phyloP scores from a whole-genome alignment of 1,284 basidiomycete species.

The Ceratobasidium sp. region DNA sequence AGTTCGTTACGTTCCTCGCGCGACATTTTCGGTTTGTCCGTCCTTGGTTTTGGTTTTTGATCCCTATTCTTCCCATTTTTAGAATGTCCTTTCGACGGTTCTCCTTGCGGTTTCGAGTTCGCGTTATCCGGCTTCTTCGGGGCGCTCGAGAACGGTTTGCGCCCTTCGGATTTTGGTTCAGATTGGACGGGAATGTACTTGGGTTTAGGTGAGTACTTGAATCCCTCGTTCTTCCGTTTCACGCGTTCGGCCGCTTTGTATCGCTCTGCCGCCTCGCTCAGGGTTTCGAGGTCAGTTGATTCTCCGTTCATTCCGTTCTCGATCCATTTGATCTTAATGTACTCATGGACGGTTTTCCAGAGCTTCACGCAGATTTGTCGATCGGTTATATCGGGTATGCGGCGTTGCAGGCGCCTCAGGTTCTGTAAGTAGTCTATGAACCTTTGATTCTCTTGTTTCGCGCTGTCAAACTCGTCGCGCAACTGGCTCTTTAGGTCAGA shows the following conservation, averaged over 20 bases:
- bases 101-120: background rate
- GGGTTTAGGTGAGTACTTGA: no score
- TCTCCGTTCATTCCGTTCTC: conserved; percentile 33
- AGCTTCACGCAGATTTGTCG: conserved; percentile 13
- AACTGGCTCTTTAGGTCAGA: conserved; percentile 56
- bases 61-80: background rate
- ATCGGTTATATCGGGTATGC: conserved; percentile 25
- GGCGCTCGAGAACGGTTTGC: background rate
- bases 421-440: conserved; percentile 52
- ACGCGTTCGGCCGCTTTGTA: conserved; percentile 5
- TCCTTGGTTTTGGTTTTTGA: background rate
- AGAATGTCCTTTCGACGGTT: background rate
- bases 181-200: no score
- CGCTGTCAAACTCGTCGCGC: conserved; percentile 48
- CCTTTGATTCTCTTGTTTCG: conserved; percentile 47
- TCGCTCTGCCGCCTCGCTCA: conserved; percentile 42
- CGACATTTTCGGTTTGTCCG: background rate
- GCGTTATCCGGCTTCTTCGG: background rate
- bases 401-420: conserved; percentile 5
- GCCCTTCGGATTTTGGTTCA: no score
- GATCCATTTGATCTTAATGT: conserved; percentile 41
- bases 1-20: conserved; percentile 30
- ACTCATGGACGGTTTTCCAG: conserved; percentile 38
- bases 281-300: background rate
- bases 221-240: background rate